Conservation (phyloP, 2,329 filamentous ascomycete genomes). For the Macroventuria anomochaeta region DNA sequence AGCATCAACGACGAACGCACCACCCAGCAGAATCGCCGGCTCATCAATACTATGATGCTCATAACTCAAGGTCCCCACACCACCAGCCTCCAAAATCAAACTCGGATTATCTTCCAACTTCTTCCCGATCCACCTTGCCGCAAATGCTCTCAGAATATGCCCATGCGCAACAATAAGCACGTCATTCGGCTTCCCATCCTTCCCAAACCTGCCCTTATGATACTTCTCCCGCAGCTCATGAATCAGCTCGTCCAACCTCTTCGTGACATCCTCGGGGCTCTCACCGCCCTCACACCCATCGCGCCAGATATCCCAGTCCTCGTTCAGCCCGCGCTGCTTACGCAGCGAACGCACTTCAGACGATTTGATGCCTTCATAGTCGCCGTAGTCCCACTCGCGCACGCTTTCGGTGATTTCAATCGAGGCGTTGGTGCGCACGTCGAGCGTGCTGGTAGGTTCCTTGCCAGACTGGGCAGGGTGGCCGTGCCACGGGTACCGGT, state of each 20-base stretch:
- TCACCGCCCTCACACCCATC: conserved; percentile 86
- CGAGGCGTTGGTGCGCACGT: conserved; percentile 49
- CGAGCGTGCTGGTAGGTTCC: conserved; percentile 8
- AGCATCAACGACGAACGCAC: conserved; percentile 59
- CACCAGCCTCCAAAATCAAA: conserved; percentile 76
- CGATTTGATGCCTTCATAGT: conserved; percentile 65
- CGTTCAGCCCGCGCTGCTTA: conserved; percentile 57
- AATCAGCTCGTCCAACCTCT: conserved; percentile 77
- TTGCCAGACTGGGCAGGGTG: conserved; percentile 3
- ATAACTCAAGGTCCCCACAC: conserved; percentile 60
- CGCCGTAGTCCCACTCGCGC: conserved; percentile 68
- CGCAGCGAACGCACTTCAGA: conserved; percentile 59
- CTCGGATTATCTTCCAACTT: conserved; percentile 75
- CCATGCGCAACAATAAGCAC: conserved; percentile 86
- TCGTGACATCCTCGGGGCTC: conserved; percentile 74
- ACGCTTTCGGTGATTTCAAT: conserved; percentile 60
- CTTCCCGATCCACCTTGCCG: conserved; percentile 82
- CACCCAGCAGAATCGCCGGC: conserved; percentile 59
- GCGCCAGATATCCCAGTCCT: conserved; percentile 83
- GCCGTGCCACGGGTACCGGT: conserved; percentile 72
- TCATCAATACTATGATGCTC: conserved; percentile 58
- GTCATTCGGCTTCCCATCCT: conserved; percentile 61
- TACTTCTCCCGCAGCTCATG: conserved; percentile 68
- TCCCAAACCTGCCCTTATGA: conserved; percentile 55
- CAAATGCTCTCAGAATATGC: conserved; percentile 86